Evolutionary conservation across 1,284 basidiomycete species (phyloP).

Genomic region (Singerocomus inundabilis): DNA sequence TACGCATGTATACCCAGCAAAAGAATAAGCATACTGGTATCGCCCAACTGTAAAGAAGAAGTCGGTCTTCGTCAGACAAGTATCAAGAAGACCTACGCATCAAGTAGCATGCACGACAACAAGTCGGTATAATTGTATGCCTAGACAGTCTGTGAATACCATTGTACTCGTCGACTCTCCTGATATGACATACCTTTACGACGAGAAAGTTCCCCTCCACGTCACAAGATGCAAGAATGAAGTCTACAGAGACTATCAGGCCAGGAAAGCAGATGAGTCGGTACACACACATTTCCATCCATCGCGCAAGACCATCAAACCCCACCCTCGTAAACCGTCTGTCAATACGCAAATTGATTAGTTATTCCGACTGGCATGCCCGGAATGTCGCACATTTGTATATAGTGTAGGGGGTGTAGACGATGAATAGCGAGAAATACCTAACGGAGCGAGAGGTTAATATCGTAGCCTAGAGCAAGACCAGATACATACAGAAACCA

Average conservation of each 20-base stretch:
- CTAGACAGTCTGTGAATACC: slow-evolving; percentile 30
- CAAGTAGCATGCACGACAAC: slow-evolving; percentile 83
- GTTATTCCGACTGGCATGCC: background rate
- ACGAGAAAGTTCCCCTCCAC: slow-evolving; percentile 86
- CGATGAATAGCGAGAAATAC: slow-evolving; percentile 71
- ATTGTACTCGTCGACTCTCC: background rate
- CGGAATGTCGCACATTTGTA: slow-evolving; percentile 59
- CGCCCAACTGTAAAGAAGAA: slow-evolving; percentile 58
- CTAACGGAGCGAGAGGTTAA: slow-evolving; percentile 37
- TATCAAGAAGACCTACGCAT: slow-evolving; percentile 54
- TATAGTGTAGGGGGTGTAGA: slow-evolving; percentile 86
- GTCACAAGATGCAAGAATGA: slow-evolving; percentile 74
- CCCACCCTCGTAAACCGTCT: slow-evolving; percentile 82
- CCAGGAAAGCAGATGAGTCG: background rate
- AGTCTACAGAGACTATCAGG: slow-evolving; percentile 45
- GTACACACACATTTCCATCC: slow-evolving; percentile 77
- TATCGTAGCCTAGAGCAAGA: background rate
- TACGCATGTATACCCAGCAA: slow-evolving; percentile 78
- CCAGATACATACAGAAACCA: slow-evolving; percentile 66
- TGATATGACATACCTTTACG: slow-evolving; percentile 52
- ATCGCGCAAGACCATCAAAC: slow-evolving; percentile 63
- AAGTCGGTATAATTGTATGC: slow-evolving; percentile 86
- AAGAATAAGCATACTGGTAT: slow-evolving; percentile 83
- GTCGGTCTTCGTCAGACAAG: slow-evolving; percentile 9
- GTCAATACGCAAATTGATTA: slow-evolving; percentile 2